Conservation (phyloP, 495 filamentous ascomycete genomes). For the Xylaria bambusicola region DNA sequence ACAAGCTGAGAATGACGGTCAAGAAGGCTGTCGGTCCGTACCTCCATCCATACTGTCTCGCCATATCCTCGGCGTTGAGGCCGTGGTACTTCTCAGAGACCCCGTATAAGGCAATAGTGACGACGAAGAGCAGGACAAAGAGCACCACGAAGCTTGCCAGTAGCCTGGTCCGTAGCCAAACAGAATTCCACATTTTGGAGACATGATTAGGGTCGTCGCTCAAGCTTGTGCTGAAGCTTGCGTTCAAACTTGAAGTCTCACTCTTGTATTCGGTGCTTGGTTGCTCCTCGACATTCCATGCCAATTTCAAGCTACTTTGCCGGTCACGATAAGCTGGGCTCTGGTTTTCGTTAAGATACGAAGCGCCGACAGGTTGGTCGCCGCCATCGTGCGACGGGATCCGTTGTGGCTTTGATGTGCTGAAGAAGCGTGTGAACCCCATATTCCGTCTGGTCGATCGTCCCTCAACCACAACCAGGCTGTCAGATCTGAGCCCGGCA, state of each 20-base stretch:
- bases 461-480: neutral
- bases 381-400: neutral
- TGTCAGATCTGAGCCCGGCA: too few species aligned
- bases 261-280: neutral
- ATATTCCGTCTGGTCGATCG: neutral
- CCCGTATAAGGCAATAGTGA: constrained; percentile 15
- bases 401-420: neutral
- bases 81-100: constrained; percentile 23
- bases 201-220: neutral
- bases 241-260: neutral
- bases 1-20: constrained; percentile 26
- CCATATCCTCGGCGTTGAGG: constrained; percentile 19
- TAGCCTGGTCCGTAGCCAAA: constrained; percentile 12
- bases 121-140: constrained; percentile 13
- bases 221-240: too few species aligned
- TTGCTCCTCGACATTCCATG: neutral
- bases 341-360: too few species aligned
- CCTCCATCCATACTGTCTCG: constrained; percentile 34
- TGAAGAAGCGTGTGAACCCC: neutral
- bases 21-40: constrained; percentile 32
- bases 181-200: constrained; percentile 12
- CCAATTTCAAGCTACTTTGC: neutral
- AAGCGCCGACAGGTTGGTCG: neutral
- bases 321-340: neutral
- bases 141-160: constrained; percentile 16